Percentiles rank a stretch among this genome's conserved stretches.
These are phyloP conservation scores for Neurospora africana DNA, from an alignment of 495 filamentous ascomycete genomes.

Conservation along the genomic window DNA sequence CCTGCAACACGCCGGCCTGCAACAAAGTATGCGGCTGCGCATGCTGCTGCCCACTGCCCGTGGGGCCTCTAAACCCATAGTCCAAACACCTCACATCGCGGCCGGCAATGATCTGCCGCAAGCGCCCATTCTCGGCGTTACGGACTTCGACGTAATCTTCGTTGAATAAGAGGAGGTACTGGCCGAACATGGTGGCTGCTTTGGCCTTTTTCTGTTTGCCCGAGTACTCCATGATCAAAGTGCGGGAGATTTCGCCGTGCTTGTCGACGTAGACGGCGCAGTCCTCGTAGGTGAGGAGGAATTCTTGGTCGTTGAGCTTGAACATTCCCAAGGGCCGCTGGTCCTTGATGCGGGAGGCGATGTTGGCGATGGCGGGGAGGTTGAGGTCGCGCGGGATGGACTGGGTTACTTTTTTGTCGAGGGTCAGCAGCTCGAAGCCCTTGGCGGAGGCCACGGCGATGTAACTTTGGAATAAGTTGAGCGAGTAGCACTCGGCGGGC, in stretches of 20 bases:
- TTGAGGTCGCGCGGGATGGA: conserved; percentile 73
- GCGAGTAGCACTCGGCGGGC: conserved; percentile 85
- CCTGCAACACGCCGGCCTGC: conserved; percentile 4
- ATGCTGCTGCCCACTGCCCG: conserved; percentile 23
- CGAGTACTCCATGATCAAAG: conserved; percentile 94
- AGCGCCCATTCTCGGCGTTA: conserved; percentile 88
- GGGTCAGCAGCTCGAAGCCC: conserved; percentile 91
- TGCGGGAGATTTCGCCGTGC: conserved; percentile 85
- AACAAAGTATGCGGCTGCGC: neutral
- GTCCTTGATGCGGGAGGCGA: conserved; percentile 66
- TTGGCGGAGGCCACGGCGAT: conserved; percentile 83
- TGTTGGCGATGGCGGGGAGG: conserved; percentile 62
- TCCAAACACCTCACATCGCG: conserved; percentile 80
- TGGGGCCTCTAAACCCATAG: conserved; percentile 59
- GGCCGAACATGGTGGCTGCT: conserved; percentile 63
- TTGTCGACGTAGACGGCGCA: conserved; percentile 97
- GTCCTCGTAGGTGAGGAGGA: conserved; percentile 86
- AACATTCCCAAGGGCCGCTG: conserved; percentile 93
- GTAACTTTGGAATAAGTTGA: conserved; percentile 90
- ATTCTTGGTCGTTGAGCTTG: conserved; percentile 83
- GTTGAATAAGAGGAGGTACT: conserved; percentile 77
- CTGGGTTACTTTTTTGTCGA: conserved; percentile 91
- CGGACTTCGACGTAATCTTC: conserved; percentile 87
- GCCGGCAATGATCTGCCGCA: conserved; percentile 89
- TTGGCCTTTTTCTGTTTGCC: conserved; percentile 74